phyloP scores from a whole-genome alignment of 345 rosid species.

The Zanthoxylum bungeanum region DNA sequence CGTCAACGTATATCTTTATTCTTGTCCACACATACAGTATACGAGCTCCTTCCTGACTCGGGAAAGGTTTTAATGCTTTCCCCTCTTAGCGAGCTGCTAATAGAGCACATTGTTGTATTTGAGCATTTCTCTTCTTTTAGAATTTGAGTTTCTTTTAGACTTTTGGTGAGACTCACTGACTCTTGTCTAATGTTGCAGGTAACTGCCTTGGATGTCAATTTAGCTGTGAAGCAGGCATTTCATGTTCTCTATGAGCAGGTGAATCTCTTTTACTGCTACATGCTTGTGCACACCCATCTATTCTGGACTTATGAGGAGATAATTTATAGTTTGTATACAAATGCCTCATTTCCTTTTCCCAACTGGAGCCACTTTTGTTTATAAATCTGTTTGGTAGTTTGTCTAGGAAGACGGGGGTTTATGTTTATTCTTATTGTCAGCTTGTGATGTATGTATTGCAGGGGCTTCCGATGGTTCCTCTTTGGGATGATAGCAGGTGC shows the following conservation, averaged over 20 bases:
- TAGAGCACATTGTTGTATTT: conserved; percentile 2
- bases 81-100: conserved; percentile 27
- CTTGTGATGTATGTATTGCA: conserved; percentile 26
- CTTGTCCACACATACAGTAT: conserved; percentile 74
- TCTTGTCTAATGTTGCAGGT: conserved; percentile 55
- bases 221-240: conserved; percentile 98
- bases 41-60: conserved; percentile 94
- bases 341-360: no score
- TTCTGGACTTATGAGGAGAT: no score
- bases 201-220: conserved; percentile 83
- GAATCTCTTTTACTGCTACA: conserved; percentile 18
- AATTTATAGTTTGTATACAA: no score
- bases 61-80: conserved; percentile 80
- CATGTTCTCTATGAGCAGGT: conserved; percentile 98
- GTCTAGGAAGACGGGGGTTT: neutral
- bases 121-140: neutral
- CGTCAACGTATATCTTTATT: conserved; percentile 64
- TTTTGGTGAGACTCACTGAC: neutral
- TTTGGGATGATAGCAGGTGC: conserved; percentile 66
- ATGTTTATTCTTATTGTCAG: neutral
- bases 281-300: no score
- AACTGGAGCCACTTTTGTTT: no score
- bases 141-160: no score
- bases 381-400: neutral
- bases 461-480: conserved; percentile 85